Percentiles rank a stretch among this genome's conserved stretches.
Conservation (phyloP, 1,139 yeast species). For the Candida sp. region DNA sequence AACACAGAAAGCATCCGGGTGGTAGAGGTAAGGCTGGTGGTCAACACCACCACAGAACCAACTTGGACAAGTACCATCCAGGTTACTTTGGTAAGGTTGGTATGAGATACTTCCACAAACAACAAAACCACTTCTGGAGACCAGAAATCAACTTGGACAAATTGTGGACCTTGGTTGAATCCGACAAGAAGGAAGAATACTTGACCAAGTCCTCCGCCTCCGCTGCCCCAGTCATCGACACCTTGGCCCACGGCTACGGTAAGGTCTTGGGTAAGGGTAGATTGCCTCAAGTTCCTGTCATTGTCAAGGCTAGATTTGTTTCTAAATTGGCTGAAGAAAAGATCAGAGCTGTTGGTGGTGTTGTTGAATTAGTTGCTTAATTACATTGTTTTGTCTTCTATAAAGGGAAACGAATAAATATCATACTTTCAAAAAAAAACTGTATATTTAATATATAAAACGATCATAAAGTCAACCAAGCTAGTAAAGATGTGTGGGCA, state of each 20-base stretch:
- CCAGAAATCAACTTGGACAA: constrained; percentile 99
- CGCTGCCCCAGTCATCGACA: constrained; percentile 99
- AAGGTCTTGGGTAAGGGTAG: constrained; percentile 99
- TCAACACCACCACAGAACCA: constrained; percentile 99
- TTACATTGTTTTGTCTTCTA: constrained; percentile 5
- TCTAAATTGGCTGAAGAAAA: constrained; percentile 99
- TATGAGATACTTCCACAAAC: constrained; percentile 99
- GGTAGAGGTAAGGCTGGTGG: constrained; percentile 99
- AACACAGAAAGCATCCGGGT: constrained; percentile 99
- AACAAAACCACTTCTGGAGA: constrained; percentile 95
- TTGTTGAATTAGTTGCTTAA: constrained; percentile 98
- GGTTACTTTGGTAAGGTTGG: constrained; percentile 99
- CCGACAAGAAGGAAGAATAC: constrained; percentile 95
- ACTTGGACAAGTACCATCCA: constrained; percentile 99
- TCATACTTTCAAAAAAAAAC: background rate
- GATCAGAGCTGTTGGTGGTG: constrained; percentile 99
- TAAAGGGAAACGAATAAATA: constrained; percentile 1
- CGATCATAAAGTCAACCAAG: constrained; percentile 1
- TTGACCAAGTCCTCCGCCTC: constrained; percentile 83
- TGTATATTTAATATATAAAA: constrained; percentile 19
- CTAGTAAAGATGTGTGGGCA: background rate
- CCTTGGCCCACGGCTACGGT: constrained; percentile 99
- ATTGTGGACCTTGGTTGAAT: constrained; percentile 97
- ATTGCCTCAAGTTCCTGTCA: constrained; percentile 97
- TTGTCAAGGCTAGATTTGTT: constrained; percentile 99